Evolutionary conservation across 2,329 filamentous ascomycete genomes (phyloP).

Genomic region (Aureobasidium pullulans): DNA sequence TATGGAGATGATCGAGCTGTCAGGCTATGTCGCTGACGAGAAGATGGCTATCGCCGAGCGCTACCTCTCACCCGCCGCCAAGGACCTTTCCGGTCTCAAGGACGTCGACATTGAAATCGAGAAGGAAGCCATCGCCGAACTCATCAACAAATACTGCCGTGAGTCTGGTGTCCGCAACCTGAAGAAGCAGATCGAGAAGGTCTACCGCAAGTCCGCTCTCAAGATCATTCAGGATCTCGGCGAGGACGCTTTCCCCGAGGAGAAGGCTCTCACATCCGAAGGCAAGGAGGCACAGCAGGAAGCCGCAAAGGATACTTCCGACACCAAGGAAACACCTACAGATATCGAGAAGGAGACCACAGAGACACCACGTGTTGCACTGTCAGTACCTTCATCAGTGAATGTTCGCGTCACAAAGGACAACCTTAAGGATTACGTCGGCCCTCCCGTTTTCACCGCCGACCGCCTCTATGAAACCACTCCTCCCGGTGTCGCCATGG

Average conservation of each 20-base stretch:
- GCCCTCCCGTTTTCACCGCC: constrained; percentile 89
- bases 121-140: constrained; percentile 82
- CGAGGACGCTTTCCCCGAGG: constrained; percentile 67
- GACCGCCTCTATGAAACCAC: constrained; percentile 92
- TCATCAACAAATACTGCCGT: constrained; percentile 97
- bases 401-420: constrained; percentile 81
- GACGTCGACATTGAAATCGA: constrained; percentile 83
- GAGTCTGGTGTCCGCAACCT: constrained; percentile 95
- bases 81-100: constrained; percentile 84
- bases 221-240: constrained; percentile 96
- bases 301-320: constrained; percentile 57
- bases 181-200: constrained; percentile 99
- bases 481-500: constrained; percentile 93
- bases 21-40: constrained; percentile 93
- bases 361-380: constrained; percentile 61
- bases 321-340: constrained; percentile 55
- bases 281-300: constrained; percentile 71
- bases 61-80: constrained; percentile 89
- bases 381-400: constrained; percentile 79
- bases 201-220: constrained; percentile 92
- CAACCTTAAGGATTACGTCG: constrained; percentile 93
- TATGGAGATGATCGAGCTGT: constrained; percentile 96
- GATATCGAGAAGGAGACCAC: constrained; percentile 53
- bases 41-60: constrained; percentile 97
- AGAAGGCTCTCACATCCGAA: constrained; percentile 74